These are phyloP conservation scores for Pseudocohnilembus persalinus DNA, from an alignment of 169 alveolate species.

Conservation along the genomic window DNA sequence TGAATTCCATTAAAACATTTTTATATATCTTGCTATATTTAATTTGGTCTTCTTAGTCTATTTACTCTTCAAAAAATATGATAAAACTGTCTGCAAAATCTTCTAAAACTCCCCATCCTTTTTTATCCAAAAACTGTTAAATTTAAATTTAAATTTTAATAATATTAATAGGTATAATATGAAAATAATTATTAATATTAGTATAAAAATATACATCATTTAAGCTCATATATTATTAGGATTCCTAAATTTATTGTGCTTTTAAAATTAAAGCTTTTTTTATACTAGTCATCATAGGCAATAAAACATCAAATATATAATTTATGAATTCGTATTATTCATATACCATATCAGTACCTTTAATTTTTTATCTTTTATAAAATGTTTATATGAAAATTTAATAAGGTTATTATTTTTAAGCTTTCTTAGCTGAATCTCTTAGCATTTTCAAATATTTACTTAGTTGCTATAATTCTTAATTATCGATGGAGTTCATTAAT, in stretches of 20 bases:
- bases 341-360: not conserved
- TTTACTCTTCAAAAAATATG: not conserved
- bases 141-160: no score
- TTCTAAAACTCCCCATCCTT: not conserved
- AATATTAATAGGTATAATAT: no score
- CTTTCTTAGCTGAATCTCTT: no score
- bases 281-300: not conserved
- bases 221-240: not conserved
- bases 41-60: not conserved
- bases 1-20: not conserved
- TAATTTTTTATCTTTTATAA: no score
- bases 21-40: not conserved
- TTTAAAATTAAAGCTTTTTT: not conserved
- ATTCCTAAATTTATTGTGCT: not conserved
- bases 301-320: not conserved
- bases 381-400: not conserved
- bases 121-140: not conserved
- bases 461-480: no score
- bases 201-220: no score
- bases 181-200: no score
- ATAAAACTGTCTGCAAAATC: not conserved
- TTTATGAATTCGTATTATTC: not conserved
- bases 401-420: no score
- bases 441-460: not conserved
- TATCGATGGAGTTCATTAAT: not conserved